Conservation (phyloP, 768 basidiomycete species). For the Rhodotorula sphaerocarpa region DNA sequence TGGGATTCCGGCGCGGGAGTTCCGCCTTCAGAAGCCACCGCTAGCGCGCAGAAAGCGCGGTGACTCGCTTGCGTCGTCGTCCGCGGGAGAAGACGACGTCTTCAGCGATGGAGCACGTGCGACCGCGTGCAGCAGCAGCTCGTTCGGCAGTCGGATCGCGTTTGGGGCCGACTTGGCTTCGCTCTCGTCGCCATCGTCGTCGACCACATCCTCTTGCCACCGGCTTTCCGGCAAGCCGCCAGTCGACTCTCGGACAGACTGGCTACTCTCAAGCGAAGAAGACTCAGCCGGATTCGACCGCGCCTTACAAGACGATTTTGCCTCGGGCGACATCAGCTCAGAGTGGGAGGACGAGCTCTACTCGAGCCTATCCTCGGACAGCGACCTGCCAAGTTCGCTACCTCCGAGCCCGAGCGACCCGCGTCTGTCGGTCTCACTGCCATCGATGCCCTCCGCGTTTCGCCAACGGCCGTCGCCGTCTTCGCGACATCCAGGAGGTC, state of each 20-base stretch:
- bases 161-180: not conserved
- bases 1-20: too few species aligned
- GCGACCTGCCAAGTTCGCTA: not conserved
- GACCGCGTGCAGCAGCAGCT: not conserved
- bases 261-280: too few species aligned
- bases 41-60: too few species aligned
- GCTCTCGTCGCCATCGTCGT: not conserved
- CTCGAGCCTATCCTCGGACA: not conserved
- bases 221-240: too few species aligned
- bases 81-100: not conserved
- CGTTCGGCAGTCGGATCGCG: not conserved
- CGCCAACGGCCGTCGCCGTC: not conserved
- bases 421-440: not conserved
- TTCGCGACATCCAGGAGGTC: not conserved
- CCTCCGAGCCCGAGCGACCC: not conserved
- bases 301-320: too few species aligned
- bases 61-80: not conserved
- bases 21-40: too few species aligned
- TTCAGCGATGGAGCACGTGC: too few species aligned
- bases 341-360: conserved; percentile 20
- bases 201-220: not conserved
- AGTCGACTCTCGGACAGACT: too few species aligned
- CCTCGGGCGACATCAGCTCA: not conserved
- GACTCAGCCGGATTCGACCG: too few species aligned
- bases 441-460: too few species aligned